phyloP scores from a whole-genome alignment of 768 basidiomycete genomes.

The Boletus speciosus region DNA sequence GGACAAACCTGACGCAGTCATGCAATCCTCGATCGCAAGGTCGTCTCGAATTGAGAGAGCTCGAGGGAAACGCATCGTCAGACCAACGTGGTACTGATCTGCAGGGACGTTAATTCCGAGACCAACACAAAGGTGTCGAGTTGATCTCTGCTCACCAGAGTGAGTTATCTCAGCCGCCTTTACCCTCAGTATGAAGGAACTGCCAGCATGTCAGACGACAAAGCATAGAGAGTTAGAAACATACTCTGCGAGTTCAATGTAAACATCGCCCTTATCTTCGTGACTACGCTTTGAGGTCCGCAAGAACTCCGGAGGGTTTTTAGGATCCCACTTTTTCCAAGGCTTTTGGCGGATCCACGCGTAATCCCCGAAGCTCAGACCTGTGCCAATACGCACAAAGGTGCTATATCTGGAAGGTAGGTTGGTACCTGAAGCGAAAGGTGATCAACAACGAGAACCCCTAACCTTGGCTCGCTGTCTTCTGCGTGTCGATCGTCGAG shows the following conservation, averaged over 20 bases:
- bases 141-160: constrained; percentile 48
- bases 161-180: constrained; percentile 90
- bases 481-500: constrained; percentile 63
- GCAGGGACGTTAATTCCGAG: constrained; percentile 3
- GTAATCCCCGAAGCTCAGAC: constrained; percentile 83
- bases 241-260: constrained; percentile 86
- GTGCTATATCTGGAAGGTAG: constrained; percentile 61
- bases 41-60: constrained; percentile 80
- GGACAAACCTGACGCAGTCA: constrained; percentile 60
- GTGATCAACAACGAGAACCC: background rate
- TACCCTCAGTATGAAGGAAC: constrained; percentile 90
- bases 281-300: constrained; percentile 54
- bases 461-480: constrained; percentile 60
- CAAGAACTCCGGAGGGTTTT: constrained; percentile 68
- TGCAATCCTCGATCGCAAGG: constrained; percentile 65
- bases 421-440: background rate
- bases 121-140: background rate
- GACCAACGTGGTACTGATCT: constrained; percentile 82
- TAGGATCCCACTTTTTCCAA: constrained; percentile 79
- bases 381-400: constrained; percentile 89
- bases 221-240: constrained; percentile 11
- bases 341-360: constrained; percentile 77
- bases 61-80: constrained; percentile 94
- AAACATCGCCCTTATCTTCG: constrained; percentile 88
- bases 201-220: constrained; percentile 29